These are phyloP conservation scores for Bipolaris victoriae DNA, from an alignment of 2,329 filamentous ascomycete species.

Conservation along the genomic window DNA sequence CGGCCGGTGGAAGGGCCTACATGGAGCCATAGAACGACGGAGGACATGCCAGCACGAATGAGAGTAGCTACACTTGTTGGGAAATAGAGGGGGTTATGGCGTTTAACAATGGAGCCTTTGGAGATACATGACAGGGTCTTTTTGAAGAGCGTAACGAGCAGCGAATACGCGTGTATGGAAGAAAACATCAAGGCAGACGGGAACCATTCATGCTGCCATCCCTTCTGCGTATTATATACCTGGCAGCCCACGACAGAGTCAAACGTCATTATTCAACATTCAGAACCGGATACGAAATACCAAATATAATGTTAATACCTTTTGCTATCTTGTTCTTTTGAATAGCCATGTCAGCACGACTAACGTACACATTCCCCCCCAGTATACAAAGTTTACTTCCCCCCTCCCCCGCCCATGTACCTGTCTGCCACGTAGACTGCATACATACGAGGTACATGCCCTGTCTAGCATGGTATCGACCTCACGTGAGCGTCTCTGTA, in stretches of 20 bases:
- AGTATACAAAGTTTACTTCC: too few relatives aligned
- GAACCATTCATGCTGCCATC: not conserved
- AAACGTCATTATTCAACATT: not conserved
- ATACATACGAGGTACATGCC: not conserved
- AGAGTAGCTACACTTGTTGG: not conserved
- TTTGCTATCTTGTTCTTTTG: too few relatives aligned
- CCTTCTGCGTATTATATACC: too few relatives aligned
- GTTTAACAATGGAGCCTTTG: not conserved
- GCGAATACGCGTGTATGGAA: not conserved
- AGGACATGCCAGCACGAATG: not conserved
- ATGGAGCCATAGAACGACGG: conserved; percentile 29
- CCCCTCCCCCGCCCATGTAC: too few relatives aligned
- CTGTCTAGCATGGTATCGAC: not conserved
- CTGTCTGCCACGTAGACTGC: not conserved
- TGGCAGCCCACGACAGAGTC: not conserved
- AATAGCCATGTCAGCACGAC: too few relatives aligned
- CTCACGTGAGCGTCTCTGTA: conserved; percentile 11
- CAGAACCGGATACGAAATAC: not conserved
- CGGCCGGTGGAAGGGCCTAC: conserved; percentile 21
- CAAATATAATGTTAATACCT: conserved; percentile 1
- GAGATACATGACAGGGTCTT: not conserved
- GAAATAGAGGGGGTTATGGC: not conserved
- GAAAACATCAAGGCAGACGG: not conserved
- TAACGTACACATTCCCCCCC: too few relatives aligned
- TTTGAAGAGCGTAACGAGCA: not conserved